These are phyloP conservation scores for Sporobolomyces pararoseus DNA, from an alignment of 768 basidiomycete genomes.

Conservation along the genomic window DNA sequence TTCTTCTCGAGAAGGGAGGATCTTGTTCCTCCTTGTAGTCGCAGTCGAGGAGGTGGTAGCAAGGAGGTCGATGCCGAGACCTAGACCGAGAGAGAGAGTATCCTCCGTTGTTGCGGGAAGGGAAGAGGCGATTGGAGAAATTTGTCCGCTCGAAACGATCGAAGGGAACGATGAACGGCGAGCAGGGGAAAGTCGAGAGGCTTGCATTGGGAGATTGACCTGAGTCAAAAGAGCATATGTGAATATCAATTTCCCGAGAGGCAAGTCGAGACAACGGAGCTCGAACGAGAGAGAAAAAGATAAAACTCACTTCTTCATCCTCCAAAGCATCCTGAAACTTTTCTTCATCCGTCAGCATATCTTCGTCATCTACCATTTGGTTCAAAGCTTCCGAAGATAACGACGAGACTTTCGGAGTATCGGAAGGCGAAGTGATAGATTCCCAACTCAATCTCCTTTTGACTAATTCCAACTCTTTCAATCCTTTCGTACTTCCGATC, in stretches of 20 bases:
- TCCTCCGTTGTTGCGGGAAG: slow-evolving; percentile 4
- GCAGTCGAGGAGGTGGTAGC: neutral
- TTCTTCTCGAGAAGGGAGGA: neutral
- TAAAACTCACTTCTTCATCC: neutral
- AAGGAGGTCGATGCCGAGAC: slow-evolving; percentile 23
- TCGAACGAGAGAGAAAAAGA: neutral
- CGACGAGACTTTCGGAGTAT: too few species aligned
- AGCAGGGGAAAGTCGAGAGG: neutral
- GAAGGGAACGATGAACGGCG: slow-evolving; percentile 1
- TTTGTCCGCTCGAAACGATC: neutral
- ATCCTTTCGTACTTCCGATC: neutral
- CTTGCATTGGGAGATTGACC: too few species aligned
- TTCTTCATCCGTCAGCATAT: neutral
- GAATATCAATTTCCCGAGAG: too few species aligned
- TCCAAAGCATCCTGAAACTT: slow-evolving; percentile 15
- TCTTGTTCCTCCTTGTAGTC: neutral
- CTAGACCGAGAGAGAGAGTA: slow-evolving; percentile 8
- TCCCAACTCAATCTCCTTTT: slow-evolving; percentile 22
- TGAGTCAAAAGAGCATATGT: neutral
- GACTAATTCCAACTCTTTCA: slow-evolving; percentile 20
- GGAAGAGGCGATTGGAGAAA: neutral
- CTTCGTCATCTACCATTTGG: neutral
- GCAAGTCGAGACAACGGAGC: too few species aligned
- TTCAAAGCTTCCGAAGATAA: too few species aligned
- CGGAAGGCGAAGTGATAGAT: neutral